A percentile compares a stretch with the other conserved stretches of the same genome.
Evolutionary conservation across 2,329 filamentous ascomycete species (phyloP).

Genomic region (Pseudogymnoascus sp.): DNA sequence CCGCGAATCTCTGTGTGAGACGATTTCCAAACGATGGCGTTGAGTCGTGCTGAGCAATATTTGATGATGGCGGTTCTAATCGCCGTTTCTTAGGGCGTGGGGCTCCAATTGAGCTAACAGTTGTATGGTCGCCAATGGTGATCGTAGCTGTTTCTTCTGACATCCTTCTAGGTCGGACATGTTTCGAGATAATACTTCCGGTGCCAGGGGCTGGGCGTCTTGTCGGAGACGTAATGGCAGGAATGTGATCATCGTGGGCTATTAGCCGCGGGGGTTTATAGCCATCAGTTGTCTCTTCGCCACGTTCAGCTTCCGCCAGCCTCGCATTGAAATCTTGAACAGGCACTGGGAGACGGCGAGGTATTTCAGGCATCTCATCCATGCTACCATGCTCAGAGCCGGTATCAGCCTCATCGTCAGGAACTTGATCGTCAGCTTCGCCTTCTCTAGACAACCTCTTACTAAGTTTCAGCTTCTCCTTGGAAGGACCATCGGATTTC

Average conservation of each 20-base stretch:
- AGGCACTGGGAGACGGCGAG: conserved; percentile 15
- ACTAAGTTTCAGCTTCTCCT: conserved; percentile 22
- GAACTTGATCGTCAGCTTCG: conserved; percentile 11
- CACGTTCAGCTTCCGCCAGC: conserved; percentile 21
- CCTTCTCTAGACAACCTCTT: conserved; percentile 17
- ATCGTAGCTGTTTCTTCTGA: conserved; percentile 26
- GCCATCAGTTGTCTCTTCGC: not conserved
- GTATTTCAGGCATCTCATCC: conserved; percentile 14
- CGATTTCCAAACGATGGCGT: conserved; percentile 24
- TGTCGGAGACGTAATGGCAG: conserved; percentile 1
- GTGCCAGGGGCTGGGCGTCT: not conserved
- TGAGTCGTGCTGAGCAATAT: conserved; percentile 4
- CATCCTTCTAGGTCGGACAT: conserved; percentile 16
- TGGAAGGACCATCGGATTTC: conserved; percentile 13
- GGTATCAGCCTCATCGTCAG: conserved; percentile 9
- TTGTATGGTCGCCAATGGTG: conserved; percentile 26
- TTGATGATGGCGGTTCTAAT: conserved; percentile 8
- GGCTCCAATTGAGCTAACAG: conserved; percentile 25
- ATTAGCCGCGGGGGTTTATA: conserved; percentile 2
- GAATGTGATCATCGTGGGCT: conserved; percentile 1
- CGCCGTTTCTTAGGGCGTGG: conserved; percentile 20
- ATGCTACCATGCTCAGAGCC: conserved; percentile 15
- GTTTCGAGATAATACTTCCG: conserved; percentile 18
- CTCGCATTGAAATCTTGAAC: conserved; percentile 26
- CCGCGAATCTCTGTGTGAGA: conserved; percentile 25